Base-by-base conservation (phyloP, 1,139 yeast genomes). In the Yamadazyma sp. region DNA sequence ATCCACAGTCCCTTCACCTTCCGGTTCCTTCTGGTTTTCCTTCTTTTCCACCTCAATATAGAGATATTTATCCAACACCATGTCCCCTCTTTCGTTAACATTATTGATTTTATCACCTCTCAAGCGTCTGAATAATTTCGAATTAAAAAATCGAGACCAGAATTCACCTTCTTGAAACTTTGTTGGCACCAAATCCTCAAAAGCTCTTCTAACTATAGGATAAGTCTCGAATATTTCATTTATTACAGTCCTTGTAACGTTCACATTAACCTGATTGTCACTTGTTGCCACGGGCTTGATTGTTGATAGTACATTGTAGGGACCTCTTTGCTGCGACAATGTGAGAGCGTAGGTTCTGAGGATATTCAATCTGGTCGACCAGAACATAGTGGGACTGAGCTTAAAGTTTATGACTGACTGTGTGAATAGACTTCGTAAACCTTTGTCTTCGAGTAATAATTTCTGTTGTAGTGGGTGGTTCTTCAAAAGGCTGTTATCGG, bases 121-220 rank as follows among this genome's bases (percentile, higher is more conserved):
- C 30, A 92, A 68, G 52, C 92, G 78, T 51, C 97, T 73, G 56
- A 90, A 92, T 43, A 92, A 64, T 52, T 89, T 83, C 1, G 97
- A 88, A 52, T 87, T 82, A 68, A 92, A 92, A 55, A 92, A 94
- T 45, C 97, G 70, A n/a, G 95, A 86, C 98, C 99, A 92, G 52
- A 92, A 92, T 54, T 86, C 95, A 27, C 94, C 92, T 58, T 90
- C 97, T 36, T 78, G 75, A 44, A 92, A 73, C 46, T 83, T 82
- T 2, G 50, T 53, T 0, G 98, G 98, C 2, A 94, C 98, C 44
- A 82, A 80, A 44, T 92, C 98, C 45, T 80, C 80, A 55, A 85
- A 92, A 0, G 97, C 97, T 46, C 78, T 82, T 43, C 86, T 79
- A n/a, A 92, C 94, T 26, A 90, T 78, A 0, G 98, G 98, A 54